phyloP scores from a whole-genome alignment of 192 early-diverging fungal species.

The Umbelopsis vinacea region DNA sequence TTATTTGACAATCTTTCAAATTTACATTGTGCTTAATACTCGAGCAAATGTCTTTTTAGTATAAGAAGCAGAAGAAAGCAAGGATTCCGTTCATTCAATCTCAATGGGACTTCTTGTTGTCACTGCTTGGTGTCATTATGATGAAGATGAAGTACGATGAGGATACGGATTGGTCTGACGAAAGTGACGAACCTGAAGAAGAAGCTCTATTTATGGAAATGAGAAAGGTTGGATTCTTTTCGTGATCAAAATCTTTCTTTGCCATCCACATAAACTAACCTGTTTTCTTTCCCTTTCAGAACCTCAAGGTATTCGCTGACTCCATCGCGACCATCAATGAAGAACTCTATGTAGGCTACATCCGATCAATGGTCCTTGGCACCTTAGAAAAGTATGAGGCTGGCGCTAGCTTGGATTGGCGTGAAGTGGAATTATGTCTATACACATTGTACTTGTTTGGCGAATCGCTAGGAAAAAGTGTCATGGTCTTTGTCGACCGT shows the following conservation, averaged over 20 bases:
- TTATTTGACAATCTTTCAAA: slow-evolving; percentile 8
- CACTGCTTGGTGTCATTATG: slow-evolving; percentile 70
- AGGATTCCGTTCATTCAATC: slow-evolving; percentile 45
- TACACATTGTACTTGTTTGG: slow-evolving; percentile 76
- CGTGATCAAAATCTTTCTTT: background rate
- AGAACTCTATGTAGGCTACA: slow-evolving; percentile 58
- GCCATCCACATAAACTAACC: background rate
- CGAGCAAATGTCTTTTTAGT: slow-evolving; percentile 43
- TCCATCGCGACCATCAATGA: slow-evolving; percentile 74
- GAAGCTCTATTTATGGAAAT: slow-evolving; percentile 77
- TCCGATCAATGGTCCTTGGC: slow-evolving; percentile 62
- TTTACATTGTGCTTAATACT: no score
- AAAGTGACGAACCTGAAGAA: slow-evolving; percentile 74
- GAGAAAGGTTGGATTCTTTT: slow-evolving; percentile 55
- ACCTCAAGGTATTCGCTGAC: slow-evolving; percentile 71
- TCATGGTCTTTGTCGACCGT: slow-evolving; percentile 47
- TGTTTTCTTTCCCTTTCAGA: slow-evolving; percentile 51
- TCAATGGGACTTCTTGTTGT: slow-evolving; percentile 54
- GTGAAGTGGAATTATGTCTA: slow-evolving; percentile 75
- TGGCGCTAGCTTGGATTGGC: slow-evolving; percentile 65
- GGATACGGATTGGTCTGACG: slow-evolving; percentile 75
- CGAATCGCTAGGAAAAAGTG: slow-evolving; percentile 63
- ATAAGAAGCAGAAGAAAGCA: slow-evolving; percentile 62
- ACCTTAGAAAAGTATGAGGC: slow-evolving; percentile 63
- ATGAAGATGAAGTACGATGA: slow-evolving; percentile 92